These are phyloP conservation scores for Clonostachys sp. DNA, from an alignment of 2,329 filamentous ascomycete genomes.

Conservation along the genomic window DNA sequence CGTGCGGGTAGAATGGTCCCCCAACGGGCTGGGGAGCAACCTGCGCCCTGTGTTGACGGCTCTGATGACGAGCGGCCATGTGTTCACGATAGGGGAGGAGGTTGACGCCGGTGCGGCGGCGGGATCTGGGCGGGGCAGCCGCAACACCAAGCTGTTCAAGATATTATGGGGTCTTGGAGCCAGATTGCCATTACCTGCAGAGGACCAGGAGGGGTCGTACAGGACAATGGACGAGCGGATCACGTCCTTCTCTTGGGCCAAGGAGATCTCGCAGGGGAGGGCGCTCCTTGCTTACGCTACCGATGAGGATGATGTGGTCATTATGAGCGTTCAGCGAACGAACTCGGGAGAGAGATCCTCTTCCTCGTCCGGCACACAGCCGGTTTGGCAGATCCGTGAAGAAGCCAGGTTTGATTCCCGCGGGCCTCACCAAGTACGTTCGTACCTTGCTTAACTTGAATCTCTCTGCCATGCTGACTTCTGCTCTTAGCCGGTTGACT, in stretches of 20 bases:
- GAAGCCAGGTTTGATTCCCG: constrained; percentile 39
- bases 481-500: constrained; percentile 15
- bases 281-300: constrained; percentile 47
- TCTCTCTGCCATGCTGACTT: neutral
- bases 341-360: constrained; percentile 6
- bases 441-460: neutral
- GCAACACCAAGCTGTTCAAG: constrained; percentile 43
- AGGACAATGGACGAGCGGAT: constrained; percentile 38
- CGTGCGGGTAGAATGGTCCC: constrained; percentile 52
- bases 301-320: constrained; percentile 41
- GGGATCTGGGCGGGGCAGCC: constrained; percentile 22
- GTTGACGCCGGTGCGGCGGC: constrained; percentile 17
- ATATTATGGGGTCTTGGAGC: constrained; percentile 53
- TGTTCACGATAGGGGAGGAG: constrained; percentile 48
- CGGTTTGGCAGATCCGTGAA: constrained; percentile 45
- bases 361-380: constrained; percentile 14
- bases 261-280: constrained; percentile 29
- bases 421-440: constrained; percentile 33
- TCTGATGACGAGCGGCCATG: constrained; percentile 42
- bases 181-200: constrained; percentile 40
- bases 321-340: constrained; percentile 40
- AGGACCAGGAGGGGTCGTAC: constrained; percentile 19
- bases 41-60: constrained; percentile 45
- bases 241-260: constrained; percentile 49
- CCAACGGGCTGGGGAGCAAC: constrained; percentile 50